phyloP scores from a whole-genome alignment of 805 yeast genomes.

The Kodamaea restingae region DNA sequence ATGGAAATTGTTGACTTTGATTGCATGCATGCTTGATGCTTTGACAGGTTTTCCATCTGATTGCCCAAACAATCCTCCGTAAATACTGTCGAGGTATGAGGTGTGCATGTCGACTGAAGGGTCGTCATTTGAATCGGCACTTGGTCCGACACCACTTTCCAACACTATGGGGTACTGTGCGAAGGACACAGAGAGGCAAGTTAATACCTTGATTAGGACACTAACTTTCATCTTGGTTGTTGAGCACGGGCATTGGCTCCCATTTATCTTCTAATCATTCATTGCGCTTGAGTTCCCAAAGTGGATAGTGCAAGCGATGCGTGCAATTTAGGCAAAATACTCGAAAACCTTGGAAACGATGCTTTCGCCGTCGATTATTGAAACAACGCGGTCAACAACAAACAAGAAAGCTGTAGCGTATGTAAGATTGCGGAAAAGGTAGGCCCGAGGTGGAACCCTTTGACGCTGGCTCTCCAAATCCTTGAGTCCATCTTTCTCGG shows the following conservation, averaged over 20 bases:
- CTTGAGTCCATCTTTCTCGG: too few relatives aligned
- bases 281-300: slow-evolving; percentile 1
- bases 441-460: too few relatives aligned
- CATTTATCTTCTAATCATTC: background rate
- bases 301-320: slow-evolving; percentile 1
- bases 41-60: slow-evolving; percentile 7
- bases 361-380: too few relatives aligned
- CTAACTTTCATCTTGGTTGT: background rate
- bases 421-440: too few relatives aligned
- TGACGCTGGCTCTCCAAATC: too few relatives aligned
- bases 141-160: too few relatives aligned
- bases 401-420: too few relatives aligned
- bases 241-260: too few relatives aligned
- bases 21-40: background rate
- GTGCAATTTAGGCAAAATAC: background rate
- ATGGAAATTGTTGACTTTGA: slow-evolving; percentile 11
- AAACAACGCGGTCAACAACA: too few relatives aligned
- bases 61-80: slow-evolving; percentile 21
- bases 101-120: background rate
- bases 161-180: background rate
- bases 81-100: slow-evolving; percentile 23
- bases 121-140: too few relatives aligned
- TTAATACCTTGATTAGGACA: background rate
- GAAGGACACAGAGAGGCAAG: background rate
- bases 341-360: too few relatives aligned